Evolutionary conservation across 257 asterid species (phyloP).

Genomic region (Gentiana straminea): DNA sequence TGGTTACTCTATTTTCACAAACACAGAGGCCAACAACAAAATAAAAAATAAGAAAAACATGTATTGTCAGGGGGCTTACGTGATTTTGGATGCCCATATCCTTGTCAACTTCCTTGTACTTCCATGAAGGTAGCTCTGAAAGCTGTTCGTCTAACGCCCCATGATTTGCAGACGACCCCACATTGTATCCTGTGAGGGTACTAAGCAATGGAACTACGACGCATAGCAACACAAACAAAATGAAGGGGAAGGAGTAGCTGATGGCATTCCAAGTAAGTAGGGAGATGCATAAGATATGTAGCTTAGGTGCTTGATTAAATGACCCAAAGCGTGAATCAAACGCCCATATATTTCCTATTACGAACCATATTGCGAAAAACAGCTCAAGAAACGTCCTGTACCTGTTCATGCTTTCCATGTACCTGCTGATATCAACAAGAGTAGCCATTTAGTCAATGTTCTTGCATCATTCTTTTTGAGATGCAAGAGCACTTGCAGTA

Average conservation of each 20-base stretch:
- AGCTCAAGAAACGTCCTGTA: constrained; percentile 58
- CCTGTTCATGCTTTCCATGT: constrained; percentile 38
- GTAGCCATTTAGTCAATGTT: neutral
- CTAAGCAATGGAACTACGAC: constrained; percentile 79
- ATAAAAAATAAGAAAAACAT: neutral
- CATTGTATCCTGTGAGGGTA: constrained; percentile 70
- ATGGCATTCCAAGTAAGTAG: constrained; percentile 81
- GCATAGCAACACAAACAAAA: constrained; percentile 67
- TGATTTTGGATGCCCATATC: constrained; percentile 29
- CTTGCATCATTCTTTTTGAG: neutral
- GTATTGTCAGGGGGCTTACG: constrained; percentile 21
- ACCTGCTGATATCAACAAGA: constrained; percentile 24
- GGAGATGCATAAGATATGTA: constrained; percentile 71
- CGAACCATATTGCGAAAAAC: constrained; percentile 91
- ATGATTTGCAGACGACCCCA: constrained; percentile 56
- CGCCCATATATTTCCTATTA: constrained; percentile 92
- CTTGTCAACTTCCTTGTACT: constrained; percentile 30
- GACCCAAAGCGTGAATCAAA: constrained; percentile 78
- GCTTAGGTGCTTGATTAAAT: constrained; percentile 56
- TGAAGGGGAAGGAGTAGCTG: constrained; percentile 85
- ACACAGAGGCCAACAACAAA: too few species aligned
- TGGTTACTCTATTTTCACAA: neutral
- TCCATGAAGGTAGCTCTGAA: constrained; percentile 52
- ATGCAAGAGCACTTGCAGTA: too few species aligned
- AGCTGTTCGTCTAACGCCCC: constrained; percentile 86